These are phyloP conservation scores for Przewalskia tangutica DNA, from an alignment of 257 asterid species.

Conservation along the genomic window DNA sequence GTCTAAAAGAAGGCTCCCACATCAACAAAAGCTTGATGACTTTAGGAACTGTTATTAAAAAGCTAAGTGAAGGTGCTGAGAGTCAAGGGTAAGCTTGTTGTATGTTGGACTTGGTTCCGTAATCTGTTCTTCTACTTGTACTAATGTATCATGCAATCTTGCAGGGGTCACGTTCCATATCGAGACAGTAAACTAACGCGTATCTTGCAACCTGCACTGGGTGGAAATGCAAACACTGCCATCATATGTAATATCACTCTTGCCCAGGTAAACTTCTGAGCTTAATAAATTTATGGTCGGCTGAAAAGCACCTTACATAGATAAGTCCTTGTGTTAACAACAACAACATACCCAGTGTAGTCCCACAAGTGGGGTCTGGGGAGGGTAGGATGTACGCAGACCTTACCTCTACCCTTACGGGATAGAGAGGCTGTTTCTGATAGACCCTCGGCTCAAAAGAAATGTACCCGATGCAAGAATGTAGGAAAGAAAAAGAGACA, in stretches of 20 bases:
- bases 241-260: constrained; percentile 96
- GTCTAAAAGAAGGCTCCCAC: constrained; percentile 96
- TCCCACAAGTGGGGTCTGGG: too few relatives aligned
- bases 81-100: constrained; percentile 77
- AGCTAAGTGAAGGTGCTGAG: constrained; percentile 97
- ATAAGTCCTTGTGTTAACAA: too few relatives aligned
- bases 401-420: too few relatives aligned
- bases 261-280: constrained; percentile 60
- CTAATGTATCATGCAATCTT: constrained; percentile 22
- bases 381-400: too few relatives aligned
- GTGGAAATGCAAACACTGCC: constrained; percentile 96
- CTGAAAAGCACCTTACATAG: neutral
- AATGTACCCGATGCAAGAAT: too few relatives aligned
- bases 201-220: constrained; percentile 92
- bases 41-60: constrained; percentile 92
- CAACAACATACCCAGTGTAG: too few relatives aligned
- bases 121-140: neutral
- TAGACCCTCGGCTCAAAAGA: too few relatives aligned
- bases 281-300: neutral
- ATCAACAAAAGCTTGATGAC: constrained; percentile 94
- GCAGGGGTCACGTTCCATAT: constrained; percentile 95
- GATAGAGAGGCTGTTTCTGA: too few relatives aligned
- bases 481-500: too few relatives aligned
- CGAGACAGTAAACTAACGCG: constrained; percentile 99
- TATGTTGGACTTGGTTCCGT: neutral